A percentile compares a stretch with the other conserved stretches of the same genome.
phyloP scores from a whole-genome alignment of 1,284 basidiomycete species.

The Vanrija pseudolonga region DNA sequence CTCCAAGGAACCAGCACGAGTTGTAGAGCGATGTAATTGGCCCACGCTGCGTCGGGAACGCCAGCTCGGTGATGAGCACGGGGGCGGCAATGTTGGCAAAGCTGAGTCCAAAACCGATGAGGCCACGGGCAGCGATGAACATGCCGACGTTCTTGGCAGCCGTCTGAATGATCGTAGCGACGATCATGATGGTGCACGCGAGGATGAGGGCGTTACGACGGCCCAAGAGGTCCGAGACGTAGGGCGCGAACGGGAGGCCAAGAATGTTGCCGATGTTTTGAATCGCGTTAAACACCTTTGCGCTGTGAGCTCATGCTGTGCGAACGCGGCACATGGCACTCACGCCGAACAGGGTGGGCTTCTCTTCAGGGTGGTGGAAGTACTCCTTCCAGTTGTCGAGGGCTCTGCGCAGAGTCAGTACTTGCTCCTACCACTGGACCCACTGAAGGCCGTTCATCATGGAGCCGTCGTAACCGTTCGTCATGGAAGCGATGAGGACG shows the following conservation, averaged over 20 bases:
- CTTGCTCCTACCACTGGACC: neutral
- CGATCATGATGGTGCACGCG: conserved; percentile 16
- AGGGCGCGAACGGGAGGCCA: conserved; percentile 23
- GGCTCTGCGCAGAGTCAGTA: neutral
- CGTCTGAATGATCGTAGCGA: conserved; percentile 32
- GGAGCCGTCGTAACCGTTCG: conserved; percentile 14
- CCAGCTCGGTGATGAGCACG: conserved; percentile 68
- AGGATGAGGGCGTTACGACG: conserved; percentile 43
- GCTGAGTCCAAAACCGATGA: conserved; percentile 60
- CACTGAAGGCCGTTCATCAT: conserved; percentile 19
- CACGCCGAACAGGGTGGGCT: conserved; percentile 13
- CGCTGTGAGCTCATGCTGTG: conserved; percentile 9
- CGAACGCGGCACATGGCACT: conserved; percentile 15
- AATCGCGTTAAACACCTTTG: conserved; percentile 17
- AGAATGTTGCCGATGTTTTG: conserved; percentile 18
- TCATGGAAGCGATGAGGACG: conserved; percentile 23
- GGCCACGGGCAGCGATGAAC: conserved; percentile 56
- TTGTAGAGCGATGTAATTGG: conserved; percentile 32
- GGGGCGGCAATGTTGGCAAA: conserved; percentile 55
- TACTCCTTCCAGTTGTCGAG: conserved; percentile 1
- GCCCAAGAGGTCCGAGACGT: conserved; percentile 12
- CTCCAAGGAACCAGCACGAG: conserved; percentile 7
- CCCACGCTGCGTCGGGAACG: conserved; percentile 70
- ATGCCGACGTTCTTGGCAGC: conserved; percentile 60
- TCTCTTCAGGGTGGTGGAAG: conserved; percentile 4